These are phyloP conservation scores for Ophiostoma novo-ulmi DNA, from an alignment of 2,329 filamentous ascomycete genomes.

Conservation along the genomic window DNA sequence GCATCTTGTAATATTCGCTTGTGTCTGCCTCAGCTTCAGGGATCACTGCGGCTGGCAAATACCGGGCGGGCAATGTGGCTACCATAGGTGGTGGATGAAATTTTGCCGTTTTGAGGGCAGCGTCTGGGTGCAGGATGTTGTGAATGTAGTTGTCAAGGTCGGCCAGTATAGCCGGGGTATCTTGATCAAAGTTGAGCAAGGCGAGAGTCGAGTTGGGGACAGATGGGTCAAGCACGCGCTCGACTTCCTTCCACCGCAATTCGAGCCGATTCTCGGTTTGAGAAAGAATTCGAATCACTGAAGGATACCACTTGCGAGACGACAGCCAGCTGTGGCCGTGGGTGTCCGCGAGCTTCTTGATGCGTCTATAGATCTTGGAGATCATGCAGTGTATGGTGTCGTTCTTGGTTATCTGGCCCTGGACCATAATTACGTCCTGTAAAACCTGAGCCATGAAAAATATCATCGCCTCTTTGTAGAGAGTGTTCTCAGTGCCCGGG, in stretches of 20 bases:
- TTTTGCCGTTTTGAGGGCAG: not conserved
- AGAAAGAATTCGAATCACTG: not conserved
- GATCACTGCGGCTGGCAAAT: not conserved
- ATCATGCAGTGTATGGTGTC: conserved; percentile 39
- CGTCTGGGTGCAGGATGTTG: not conserved
- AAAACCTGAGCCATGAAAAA: conserved; percentile 42
- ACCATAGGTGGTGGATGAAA: not conserved
- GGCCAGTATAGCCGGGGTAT: not conserved
- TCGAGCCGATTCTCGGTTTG: conserved; percentile 32
- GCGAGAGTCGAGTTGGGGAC: not conserved
- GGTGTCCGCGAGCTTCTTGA: conserved; percentile 5
- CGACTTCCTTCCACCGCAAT: not conserved
- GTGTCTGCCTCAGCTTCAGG: not conserved
- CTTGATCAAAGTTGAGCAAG: not conserved
- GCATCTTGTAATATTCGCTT: conserved; percentile 6
- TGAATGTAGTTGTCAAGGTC: conserved; percentile 11
- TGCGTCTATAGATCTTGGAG: conserved; percentile 37
- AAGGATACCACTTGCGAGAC: not conserved
- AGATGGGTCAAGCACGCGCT: not conserved
- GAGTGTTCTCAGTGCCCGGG: not conserved
- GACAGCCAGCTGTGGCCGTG: not conserved
- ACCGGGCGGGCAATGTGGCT: not conserved
- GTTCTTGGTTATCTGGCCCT: not conserved
- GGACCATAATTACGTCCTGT: not conserved
- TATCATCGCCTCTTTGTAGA: conserved; percentile 50